These are phyloP conservation scores for Hyaloperonospora brassicae DNA, from an alignment of 352 stramenopile genomes.

Conservation along the genomic window DNA sequence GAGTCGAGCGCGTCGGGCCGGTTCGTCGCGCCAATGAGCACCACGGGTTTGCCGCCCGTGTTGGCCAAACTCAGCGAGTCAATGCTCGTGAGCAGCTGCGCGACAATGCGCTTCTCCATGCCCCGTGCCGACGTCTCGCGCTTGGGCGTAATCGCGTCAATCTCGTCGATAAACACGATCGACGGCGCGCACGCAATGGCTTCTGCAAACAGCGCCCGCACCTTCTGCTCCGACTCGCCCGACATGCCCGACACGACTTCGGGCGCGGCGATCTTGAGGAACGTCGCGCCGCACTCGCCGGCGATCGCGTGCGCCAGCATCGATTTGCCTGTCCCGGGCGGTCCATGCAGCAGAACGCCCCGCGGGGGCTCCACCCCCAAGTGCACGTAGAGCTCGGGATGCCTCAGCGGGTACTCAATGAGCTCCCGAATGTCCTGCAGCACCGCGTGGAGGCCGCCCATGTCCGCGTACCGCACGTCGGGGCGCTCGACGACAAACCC, in stretches of 20 bases:
- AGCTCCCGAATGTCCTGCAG: constrained; percentile 88
- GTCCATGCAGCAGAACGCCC: constrained; percentile 88
- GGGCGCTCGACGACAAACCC: constrained; percentile 71
- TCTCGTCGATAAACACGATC: constrained; percentile 98
- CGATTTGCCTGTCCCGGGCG: constrained; percentile 91
- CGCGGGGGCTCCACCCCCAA: constrained; percentile 88
- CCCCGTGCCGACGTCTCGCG: constrained; percentile 88
- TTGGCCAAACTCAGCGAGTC: constrained; percentile 87
- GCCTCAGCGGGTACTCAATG: constrained; percentile 92
- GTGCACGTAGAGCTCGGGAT: constrained; percentile 90
- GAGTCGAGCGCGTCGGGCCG: constrained; percentile 94
- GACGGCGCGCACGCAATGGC: constrained; percentile 90
- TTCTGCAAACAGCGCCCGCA: constrained; percentile 92
- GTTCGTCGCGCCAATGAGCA: constrained; percentile 98
- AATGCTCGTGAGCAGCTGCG: constrained; percentile 90
- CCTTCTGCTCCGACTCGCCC: constrained; percentile 82
- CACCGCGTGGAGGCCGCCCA: constrained; percentile 84
- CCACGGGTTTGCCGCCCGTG: constrained; percentile 87
- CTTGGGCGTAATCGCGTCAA: constrained; percentile 95
- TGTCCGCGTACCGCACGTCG: constrained; percentile 78
- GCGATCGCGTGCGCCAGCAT: constrained; percentile 91
- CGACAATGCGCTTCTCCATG: constrained; percentile 97
- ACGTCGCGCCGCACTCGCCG: constrained; percentile 86
- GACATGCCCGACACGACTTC: constrained; percentile 94
- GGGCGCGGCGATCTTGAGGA: constrained; percentile 81